These are phyloP conservation scores for Globisporangium spiculum DNA, from an alignment of 352 stramenopile genomes.

Conservation along the genomic window DNA sequence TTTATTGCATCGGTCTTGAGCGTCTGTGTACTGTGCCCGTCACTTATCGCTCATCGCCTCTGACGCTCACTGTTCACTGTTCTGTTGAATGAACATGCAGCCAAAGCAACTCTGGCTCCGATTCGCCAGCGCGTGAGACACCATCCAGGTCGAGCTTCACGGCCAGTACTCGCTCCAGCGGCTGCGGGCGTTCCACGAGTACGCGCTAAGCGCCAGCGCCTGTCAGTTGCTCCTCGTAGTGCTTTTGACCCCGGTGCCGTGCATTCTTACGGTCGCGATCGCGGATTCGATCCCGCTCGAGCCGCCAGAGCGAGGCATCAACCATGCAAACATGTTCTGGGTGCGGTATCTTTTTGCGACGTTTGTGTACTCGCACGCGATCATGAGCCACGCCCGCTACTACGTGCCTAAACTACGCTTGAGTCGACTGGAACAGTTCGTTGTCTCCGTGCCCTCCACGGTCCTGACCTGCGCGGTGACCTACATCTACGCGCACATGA, in stretches of 20 bases:
- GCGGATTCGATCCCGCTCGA: constrained; percentile 9
- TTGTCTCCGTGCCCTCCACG: not conserved
- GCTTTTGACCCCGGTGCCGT: constrained; percentile 1
- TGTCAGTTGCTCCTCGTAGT: not conserved
- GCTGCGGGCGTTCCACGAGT: not conserved
- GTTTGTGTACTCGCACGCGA: constrained; percentile 7
- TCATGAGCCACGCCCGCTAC: constrained; percentile 2
- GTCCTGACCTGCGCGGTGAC: not conserved
- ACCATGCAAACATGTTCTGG: not conserved
- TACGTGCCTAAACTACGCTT: constrained; percentile 21
- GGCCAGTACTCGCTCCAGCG: not conserved
- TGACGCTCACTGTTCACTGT: too few species aligned
- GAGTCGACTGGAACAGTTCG: not conserved
- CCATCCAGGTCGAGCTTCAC: not conserved
- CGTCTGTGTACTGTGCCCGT: too few species aligned
- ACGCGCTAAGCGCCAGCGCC: not conserved
- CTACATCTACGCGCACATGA: constrained; percentile 11
- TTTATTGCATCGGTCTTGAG: too few species aligned
- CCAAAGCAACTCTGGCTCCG: not conserved
- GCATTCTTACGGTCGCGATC: constrained; percentile 1
- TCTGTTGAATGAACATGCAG: too few species aligned
- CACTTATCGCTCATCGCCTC: too few species aligned
- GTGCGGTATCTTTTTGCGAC: not conserved
- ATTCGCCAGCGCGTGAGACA: not conserved
- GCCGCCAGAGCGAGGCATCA: not conserved